Base-by-base conservation (phyloP, 192 early-diverging fungal species). In the Mortierella alpina region DNA sequence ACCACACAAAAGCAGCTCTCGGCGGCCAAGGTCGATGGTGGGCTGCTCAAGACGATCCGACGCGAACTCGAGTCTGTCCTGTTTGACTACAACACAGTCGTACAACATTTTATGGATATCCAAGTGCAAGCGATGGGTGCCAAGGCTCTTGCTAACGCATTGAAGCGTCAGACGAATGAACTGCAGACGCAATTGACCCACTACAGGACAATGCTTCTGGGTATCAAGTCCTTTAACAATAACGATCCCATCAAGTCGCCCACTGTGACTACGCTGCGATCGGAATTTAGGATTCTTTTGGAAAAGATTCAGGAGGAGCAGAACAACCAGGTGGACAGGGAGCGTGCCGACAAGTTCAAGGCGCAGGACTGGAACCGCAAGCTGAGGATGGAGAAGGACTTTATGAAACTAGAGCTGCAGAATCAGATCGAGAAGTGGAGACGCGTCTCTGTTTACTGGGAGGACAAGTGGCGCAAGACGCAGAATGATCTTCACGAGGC, bases 221-320 rank as follows among this genome's bases (percentile, higher is more conserved):
- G 77, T 18, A 80, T 80, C 77, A 80, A 80, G 66, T 80, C 77
- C 12, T 80, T 80, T 48, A 80, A 80, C 70, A 80, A 80, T 49
- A 80, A 80, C 57, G 77, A 80, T 23, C 77, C 77, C 13, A 80
- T 80, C 70, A 80, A 80, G 54, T 80, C 77, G 6, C 77, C 77
- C 17, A 80, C 77, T 0, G 77, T 80, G 23, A 68, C 77, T 11
- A 80, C 77, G 4, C 64, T 80, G 17, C 57, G 77, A 40, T 67
- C 77, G 20, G 77, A 80, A 40, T 80, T 80, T 65, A 71, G 77
- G n/a, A 48, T 68, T 13, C 66, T 80, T 9, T 50, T 80, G 64
- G 77, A 80, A 39, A 80, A 80, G 70, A 68, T 80, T 45, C 77
- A 80, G 39, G 77, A 70, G 51, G 77, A 80, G 41, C 77, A 80